Evolutionary conservation across 768 basidiomycete genomes (phyloP).

Genomic region (Rhizopogon vinicolor): DNA sequence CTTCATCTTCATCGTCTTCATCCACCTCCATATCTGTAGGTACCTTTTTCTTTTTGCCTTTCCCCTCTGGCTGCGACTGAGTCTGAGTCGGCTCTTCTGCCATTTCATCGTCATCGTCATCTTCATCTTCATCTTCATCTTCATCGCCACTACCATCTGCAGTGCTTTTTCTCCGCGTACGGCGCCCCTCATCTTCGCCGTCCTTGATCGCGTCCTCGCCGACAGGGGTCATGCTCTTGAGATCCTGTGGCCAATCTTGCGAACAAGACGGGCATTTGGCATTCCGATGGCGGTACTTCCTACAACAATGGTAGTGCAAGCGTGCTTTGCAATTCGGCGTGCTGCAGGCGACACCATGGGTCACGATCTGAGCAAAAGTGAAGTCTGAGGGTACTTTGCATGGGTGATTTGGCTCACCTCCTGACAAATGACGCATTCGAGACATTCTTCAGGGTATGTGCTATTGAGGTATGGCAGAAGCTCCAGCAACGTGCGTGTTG

Average conservation of each 20-base stretch:
- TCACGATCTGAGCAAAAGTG: constrained; percentile 46
- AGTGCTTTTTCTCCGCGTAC: constrained; percentile 28
- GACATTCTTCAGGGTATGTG: constrained; percentile 63
- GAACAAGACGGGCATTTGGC: constrained; percentile 53
- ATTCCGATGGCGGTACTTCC: constrained; percentile 37
- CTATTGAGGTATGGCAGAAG: constrained; percentile 68
- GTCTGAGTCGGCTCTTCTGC: constrained; percentile 21
- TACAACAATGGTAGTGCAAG: constrained; percentile 65
- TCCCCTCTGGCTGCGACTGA: constrained; percentile 21
- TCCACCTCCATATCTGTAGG: constrained; percentile 39
- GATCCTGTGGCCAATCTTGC: constrained; percentile 55
- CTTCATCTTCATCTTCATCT: constrained; percentile 39
- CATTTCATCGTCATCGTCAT: constrained; percentile 37
- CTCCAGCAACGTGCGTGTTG: constrained; percentile 70
- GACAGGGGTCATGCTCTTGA: constrained; percentile 45
- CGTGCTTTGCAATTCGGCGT: constrained; percentile 57
- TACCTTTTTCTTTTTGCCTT: constrained; percentile 19
- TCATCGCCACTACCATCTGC: constrained; percentile 33
- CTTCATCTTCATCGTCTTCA: constrained; percentile 26
- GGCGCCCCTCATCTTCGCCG: constrained; percentile 48
- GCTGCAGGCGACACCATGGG: constrained; percentile 61
- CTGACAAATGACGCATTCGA: constrained; percentile 71
- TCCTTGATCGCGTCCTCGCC: constrained; percentile 68
- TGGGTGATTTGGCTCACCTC: constrained; percentile 41
- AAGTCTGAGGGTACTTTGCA: not conserved